Conservation (phyloP, 805 yeast species). For the Kazachstania viticola region DNA sequence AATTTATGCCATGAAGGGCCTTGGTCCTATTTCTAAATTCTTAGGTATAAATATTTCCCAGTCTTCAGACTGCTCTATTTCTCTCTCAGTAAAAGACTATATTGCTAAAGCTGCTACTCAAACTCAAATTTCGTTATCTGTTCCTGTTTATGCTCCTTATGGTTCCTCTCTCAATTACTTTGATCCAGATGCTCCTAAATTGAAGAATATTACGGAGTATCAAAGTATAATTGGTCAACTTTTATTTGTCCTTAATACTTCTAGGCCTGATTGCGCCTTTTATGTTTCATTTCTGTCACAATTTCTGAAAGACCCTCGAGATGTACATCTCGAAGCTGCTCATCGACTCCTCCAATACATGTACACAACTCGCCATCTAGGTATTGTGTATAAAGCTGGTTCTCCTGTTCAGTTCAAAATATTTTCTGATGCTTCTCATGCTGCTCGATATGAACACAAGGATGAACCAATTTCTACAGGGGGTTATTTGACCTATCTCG, state of each 20-base stretch:
- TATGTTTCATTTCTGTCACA: conserved; percentile 1
- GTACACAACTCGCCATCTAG: conserved; percentile 1
- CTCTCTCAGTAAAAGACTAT: conserved; percentile 2
- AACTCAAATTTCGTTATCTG: not conserved
- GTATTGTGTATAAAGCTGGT: conserved; percentile 1
- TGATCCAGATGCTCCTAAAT: not conserved
- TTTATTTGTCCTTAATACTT: conserved; percentile 1
- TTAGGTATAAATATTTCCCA: conserved; percentile 4
- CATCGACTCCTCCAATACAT: conserved; percentile 3
- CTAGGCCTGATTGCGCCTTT: conserved; percentile 4
- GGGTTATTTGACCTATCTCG: not conserved
- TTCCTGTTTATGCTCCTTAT: too few species aligned
- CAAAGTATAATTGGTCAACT: conserved; percentile 4
- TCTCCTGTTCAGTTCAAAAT: not conserved
- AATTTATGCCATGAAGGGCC: conserved; percentile 3
- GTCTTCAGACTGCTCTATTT: not conserved
- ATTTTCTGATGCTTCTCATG: conserved; percentile 1
- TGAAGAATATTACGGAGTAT: not conserved
- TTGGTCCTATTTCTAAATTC: conserved; percentile 3
- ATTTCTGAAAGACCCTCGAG: conserved; percentile 3
- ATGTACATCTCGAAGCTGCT: conserved; percentile 3
- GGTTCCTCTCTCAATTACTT: not conserved
- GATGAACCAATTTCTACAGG: not conserved
- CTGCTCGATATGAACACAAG: not conserved
- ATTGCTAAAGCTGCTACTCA: not conserved